Conservation (phyloP, 192 early-diverging fungal genomes). For the Funneliformis geosporum region DNA sequence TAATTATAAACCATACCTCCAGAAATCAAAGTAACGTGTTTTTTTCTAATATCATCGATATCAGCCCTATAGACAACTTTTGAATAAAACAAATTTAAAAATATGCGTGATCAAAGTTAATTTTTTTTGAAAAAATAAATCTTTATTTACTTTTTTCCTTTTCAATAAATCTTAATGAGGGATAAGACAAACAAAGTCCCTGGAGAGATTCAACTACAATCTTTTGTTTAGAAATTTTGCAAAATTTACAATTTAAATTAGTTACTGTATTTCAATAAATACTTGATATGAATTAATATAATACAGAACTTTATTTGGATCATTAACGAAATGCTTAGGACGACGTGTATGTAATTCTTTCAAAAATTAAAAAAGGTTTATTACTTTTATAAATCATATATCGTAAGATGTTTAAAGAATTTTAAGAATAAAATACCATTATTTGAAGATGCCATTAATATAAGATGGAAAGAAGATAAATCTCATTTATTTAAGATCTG, state of each 20-base stretch:
- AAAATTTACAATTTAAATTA: no score
- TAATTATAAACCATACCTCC: constrained; percentile 52
- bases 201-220: constrained; percentile 21
- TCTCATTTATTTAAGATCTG: no score
- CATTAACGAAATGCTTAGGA: constrained; percentile 18
- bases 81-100: neutral
- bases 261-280: no score
- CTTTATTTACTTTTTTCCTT: constrained; percentile 2
- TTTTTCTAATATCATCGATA: constrained; percentile 48
- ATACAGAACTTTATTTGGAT: constrained; percentile 6
- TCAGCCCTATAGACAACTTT: constrained; percentile 63
- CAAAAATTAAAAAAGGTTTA: neutral
- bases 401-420: neutral
- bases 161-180: constrained; percentile 11
- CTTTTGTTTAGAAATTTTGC: no score
- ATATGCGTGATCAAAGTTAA: neutral
- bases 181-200: constrained; percentile 18
- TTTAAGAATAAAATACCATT: neutral
- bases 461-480: no score
- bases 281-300: no score
- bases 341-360: neutral
- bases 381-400: no score
- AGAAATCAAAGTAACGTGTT: constrained; percentile 75
- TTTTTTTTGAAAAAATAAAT: neutral
- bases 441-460: neutral